Percentiles rank a stretch among this genome's conserved stretches.
Conservation (phyloP, 768 basidiomycete genomes). For the Leccinum ochraceum region DNA sequence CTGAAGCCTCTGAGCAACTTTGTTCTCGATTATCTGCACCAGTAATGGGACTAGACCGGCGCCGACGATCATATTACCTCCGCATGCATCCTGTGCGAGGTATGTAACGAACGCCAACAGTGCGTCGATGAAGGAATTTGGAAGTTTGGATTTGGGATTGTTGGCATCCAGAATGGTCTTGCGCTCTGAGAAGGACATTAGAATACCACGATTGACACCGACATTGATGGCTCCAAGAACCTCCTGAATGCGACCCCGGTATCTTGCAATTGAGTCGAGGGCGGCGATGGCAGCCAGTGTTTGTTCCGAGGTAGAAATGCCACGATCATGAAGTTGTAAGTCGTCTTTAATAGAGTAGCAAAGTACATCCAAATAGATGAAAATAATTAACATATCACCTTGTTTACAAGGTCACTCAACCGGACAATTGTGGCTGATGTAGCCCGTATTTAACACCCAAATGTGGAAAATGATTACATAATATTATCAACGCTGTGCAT, state of each 20-base stretch:
- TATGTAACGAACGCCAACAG: conserved; percentile 85
- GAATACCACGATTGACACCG: conserved; percentile 91
- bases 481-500: no score
- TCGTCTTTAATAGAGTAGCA: no score
- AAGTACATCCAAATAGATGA: no score
- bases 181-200: conserved; percentile 77
- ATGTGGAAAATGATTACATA: no score
- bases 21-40: conserved; percentile 86
- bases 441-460: no score
- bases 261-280: conserved; percentile 88
- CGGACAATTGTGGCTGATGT: no score
- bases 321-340: conserved; percentile 67
- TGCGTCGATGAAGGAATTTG: conserved; percentile 80
- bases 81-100: conserved; percentile 80
- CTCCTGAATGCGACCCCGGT: conserved; percentile 80
- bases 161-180: conserved; percentile 76
- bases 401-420: no score
- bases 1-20: conserved; percentile 62
- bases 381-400: no score
- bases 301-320: conserved; percentile 71
- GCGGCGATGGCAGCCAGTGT: conserved; percentile 77
- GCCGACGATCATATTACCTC: conserved; percentile 92
- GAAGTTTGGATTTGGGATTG: conserved; percentile 61
- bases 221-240: conserved; percentile 90
- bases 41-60: conserved; percentile 89